Conservation (phyloP, 1,284 basidiomycete species). For the Melampsora larici-populina region DNA sequence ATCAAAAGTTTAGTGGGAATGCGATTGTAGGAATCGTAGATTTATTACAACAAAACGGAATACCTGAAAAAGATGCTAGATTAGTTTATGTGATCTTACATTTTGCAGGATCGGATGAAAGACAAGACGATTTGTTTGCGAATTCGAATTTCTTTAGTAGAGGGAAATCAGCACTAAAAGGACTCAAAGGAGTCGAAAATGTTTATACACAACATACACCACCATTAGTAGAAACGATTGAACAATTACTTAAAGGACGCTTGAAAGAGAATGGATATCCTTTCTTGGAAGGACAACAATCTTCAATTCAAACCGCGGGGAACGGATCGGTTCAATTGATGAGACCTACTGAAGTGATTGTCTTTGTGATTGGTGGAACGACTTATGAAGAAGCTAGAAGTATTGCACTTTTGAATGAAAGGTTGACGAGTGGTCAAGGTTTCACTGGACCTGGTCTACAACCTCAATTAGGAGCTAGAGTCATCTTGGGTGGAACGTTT, state of each 20-base stretch:
- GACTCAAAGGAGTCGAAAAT: conserved; percentile 98
- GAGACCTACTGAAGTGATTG: conserved; percentile 87
- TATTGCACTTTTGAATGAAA: conserved; percentile 79
- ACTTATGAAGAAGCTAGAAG: conserved; percentile 88
- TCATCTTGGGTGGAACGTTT: conserved; percentile 83
- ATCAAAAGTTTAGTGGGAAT: conserved; percentile 83
- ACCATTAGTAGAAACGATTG: conserved; percentile 85
- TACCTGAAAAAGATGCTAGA: conserved; percentile 78
- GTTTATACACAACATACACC: conserved; percentile 98
- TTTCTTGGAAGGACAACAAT: conserved; percentile 65
- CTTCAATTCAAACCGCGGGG: neutral
- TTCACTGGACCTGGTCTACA: conserved; percentile 52
- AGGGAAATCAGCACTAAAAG: conserved; percentile 90
- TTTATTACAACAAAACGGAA: conserved; percentile 73
- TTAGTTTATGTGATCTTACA: conserved; percentile 91
- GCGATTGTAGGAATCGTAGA: conserved; percentile 81
- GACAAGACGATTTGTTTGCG: conserved; percentile 95
- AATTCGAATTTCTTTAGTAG: conserved; percentile 92
- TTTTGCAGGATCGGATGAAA: conserved; percentile 87
- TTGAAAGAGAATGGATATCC: conserved; percentile 85
- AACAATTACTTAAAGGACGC: conserved; percentile 80
- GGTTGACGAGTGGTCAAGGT: conserved; percentile 57
- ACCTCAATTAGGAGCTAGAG: conserved; percentile 53
- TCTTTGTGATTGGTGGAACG: conserved; percentile 89
- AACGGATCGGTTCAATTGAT: neutral